Conservation (phyloP, 1,139 yeast genomes). For the Debaryomycetaceae sp. region DNA sequence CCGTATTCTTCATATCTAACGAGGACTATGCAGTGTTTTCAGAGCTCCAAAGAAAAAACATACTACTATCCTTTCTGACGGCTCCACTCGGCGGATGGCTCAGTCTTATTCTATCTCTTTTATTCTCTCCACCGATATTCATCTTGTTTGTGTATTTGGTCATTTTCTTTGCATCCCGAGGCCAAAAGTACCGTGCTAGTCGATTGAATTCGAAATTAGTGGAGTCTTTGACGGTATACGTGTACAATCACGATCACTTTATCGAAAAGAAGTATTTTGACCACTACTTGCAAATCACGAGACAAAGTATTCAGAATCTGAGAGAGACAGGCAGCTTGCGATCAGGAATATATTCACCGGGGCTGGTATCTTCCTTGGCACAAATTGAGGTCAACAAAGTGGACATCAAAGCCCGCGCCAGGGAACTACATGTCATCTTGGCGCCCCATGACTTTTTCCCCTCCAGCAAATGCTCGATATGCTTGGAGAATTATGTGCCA, state of each 20-base stretch:
- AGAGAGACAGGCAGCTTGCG: slow-evolving; percentile 6
- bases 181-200: slow-evolving; percentile 18
- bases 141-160: slow-evolving; percentile 25
- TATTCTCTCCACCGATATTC: slow-evolving; percentile 33
- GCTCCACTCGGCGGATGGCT: slow-evolving; percentile 32
- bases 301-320: slow-evolving; percentile 2
- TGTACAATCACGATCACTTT: slow-evolving; percentile 27
- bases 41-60: slow-evolving; percentile 5
- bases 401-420: slow-evolving; percentile 14
- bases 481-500: slow-evolving; percentile 30
- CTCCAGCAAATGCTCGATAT: slow-evolving; percentile 35
- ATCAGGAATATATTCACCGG: no score
- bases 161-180: slow-evolving; percentile 21
- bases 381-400: slow-evolving; percentile 21
- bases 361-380: slow-evolving; percentile 12
- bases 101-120: slow-evolving; percentile 28
- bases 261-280: slow-evolving; percentile 16
- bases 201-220: slow-evolving; percentile 24
- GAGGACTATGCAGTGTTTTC: slow-evolving; percentile 23
- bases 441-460: slow-evolving; percentile 29
- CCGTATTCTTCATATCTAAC: slow-evolving; percentile 28
- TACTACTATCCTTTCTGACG: slow-evolving; percentile 16
- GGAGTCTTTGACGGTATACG: slow-evolving; percentile 26
- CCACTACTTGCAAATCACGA: slow-evolving; percentile 11
- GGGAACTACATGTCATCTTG: slow-evolving; percentile 13